These are phyloP conservation scores for Eragrostis tef DNA, from an alignment of 202 grass and related monocot species.

Conservation along the genomic window DNA sequence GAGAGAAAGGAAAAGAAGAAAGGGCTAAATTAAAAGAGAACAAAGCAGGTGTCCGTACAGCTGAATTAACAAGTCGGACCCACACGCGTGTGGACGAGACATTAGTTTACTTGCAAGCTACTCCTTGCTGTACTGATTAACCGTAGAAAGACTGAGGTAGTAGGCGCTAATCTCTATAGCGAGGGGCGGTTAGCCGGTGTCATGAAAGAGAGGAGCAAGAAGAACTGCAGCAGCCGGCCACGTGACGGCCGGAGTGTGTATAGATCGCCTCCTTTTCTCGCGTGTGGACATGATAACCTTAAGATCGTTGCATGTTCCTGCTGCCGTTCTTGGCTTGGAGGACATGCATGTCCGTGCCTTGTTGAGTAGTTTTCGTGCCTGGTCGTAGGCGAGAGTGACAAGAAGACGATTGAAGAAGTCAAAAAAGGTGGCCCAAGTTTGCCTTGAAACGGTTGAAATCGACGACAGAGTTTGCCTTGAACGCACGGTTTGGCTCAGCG, in stretches of 20 bases:
- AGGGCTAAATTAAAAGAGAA: not conserved
- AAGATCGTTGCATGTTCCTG: not conserved
- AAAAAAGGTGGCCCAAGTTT: not conserved
- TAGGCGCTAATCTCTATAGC: not conserved
- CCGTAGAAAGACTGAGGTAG: not conserved
- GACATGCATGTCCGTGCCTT: not conserved
- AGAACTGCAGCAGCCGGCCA: not conserved
- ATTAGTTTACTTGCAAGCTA: constrained; percentile 29
- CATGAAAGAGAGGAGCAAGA: not conserved
- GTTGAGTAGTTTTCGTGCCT: not conserved
- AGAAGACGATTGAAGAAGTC: not conserved
- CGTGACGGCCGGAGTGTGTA: not conserved
- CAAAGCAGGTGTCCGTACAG: constrained; percentile 8
- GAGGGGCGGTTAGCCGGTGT: not conserved
- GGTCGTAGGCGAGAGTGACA: not conserved
- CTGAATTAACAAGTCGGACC: constrained; percentile 31
- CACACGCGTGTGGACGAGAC: constrained; percentile 30
- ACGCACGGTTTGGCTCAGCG: not conserved
- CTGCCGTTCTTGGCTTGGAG: not conserved
- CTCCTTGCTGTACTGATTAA: not conserved
- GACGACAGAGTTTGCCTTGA: not conserved
- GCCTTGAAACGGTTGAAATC: not conserved
- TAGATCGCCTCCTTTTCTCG: constrained; percentile 39
- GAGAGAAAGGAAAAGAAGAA: not conserved
- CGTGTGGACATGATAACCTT: constrained; percentile 28